These are phyloP conservation scores for Russula emetica DNA, from an alignment of 768 basidiomycete genomes.

Conservation along the genomic window DNA sequence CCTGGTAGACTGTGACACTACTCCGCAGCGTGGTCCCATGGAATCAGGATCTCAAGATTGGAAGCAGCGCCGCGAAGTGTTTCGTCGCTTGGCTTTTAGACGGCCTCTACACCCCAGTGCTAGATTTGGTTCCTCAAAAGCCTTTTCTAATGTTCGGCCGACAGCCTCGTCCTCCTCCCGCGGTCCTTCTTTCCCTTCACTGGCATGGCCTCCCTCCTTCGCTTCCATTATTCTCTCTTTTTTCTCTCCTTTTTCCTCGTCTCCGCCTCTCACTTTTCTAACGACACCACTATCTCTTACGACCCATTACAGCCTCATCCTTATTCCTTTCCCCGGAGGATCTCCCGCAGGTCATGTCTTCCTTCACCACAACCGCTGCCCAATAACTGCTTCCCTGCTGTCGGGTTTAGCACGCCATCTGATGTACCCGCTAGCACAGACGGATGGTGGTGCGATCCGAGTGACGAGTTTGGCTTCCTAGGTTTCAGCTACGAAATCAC, in stretches of 20 bases:
- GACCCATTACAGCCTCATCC: not conserved
- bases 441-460: conserved; percentile 50
- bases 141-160: not conserved
- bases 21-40: too few species aligned
- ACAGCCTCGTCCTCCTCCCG: not conserved
- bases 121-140: not conserved
- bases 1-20: too few species aligned
- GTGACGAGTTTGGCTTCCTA: conserved; percentile 67
- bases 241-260: not conserved
- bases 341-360: conserved; percentile 8
- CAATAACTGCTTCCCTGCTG: conserved; percentile 36
- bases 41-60: too few species aligned
- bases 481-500: conserved; percentile 75
- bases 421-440: conserved; percentile 37
- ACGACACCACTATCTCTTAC: not conserved
- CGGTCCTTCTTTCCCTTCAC: not conserved
- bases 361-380: not conserved
- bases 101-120: not conserved
- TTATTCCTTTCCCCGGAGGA: not conserved
- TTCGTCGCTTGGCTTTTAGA: not conserved
- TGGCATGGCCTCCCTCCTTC: not conserved
- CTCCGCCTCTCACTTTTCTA: not conserved
- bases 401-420: conserved; percentile 53
- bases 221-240: not conserved
- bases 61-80: too few species aligned